Evolutionary conservation across 2,329 filamentous ascomycete genomes (phyloP).

Genomic region (Penicillium sp.): DNA sequence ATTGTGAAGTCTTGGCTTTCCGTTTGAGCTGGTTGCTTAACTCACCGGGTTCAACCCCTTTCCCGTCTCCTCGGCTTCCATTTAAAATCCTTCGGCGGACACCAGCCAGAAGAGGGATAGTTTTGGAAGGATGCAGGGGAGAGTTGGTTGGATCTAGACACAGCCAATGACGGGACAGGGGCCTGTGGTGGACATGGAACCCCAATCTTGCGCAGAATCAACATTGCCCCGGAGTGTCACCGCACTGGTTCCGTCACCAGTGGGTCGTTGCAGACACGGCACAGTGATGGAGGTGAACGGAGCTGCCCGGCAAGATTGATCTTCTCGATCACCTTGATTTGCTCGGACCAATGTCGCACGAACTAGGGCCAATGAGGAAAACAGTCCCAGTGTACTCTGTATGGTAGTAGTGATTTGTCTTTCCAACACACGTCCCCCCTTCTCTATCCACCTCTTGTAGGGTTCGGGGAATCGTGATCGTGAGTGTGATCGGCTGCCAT

Average conservation of each 20-base stretch:
- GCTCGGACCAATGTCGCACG: slow-evolving; percentile 9
- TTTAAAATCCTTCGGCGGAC: neutral
- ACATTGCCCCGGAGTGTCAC: slow-evolving; percentile 16
- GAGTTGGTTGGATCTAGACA: slow-evolving; percentile 4
- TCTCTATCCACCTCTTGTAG: neutral
- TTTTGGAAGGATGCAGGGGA: slow-evolving; percentile 6
- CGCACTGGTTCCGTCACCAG: slow-evolving; percentile 15
- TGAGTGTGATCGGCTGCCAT: neutral
- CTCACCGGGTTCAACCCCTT: neutral
- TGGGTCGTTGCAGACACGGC: slow-evolving; percentile 24
- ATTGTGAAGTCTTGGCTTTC: neutral
- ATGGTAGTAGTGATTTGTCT: neutral
- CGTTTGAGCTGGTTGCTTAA: neutral
- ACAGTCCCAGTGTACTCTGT: neutral
- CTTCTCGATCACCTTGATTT: slow-evolving; percentile 17
- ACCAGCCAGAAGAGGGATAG: slow-evolving; percentile 6
- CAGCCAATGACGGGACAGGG: slow-evolving; percentile 4
- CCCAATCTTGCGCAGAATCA: slow-evolving; percentile 11
- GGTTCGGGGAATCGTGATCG: neutral
- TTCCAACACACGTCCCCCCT: neutral
- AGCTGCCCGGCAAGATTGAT: slow-evolving; percentile 17
- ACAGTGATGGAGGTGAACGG: slow-evolving; percentile 12
- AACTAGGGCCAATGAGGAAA: slow-evolving; percentile 12
- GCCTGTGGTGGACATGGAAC: neutral
- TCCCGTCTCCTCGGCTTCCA: neutral